A percentile compares a stretch with the other conserved stretches of the same genome.
These are phyloP conservation scores for Petrea volubilis DNA, from an alignment of 257 asterid genomes.

Conservation along the genomic window DNA sequence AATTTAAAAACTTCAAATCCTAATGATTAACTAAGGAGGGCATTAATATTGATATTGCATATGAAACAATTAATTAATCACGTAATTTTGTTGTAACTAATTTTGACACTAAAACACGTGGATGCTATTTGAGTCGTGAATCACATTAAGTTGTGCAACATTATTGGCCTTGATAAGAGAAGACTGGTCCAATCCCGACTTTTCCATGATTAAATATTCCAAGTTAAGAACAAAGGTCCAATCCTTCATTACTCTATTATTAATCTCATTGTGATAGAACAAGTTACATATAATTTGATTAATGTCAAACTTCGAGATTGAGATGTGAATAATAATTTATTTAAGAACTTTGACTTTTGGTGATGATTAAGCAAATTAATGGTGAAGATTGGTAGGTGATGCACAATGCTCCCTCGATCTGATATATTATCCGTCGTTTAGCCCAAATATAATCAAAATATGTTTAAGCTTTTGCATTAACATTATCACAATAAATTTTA, in stretches of 20 bases:
- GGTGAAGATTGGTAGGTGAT: background rate
- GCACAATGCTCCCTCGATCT: background rate
- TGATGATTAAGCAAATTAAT: background rate
- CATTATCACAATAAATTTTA: too few relatives aligned
- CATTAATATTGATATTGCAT: too few relatives aligned
- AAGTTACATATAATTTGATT: background rate
- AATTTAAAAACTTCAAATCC: background rate
- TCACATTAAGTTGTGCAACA: background rate
- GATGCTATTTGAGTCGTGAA: background rate
- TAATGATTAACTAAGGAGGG: background rate
- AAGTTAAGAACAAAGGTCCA: background rate
- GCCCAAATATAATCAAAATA: too few relatives aligned
- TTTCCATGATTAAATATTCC: background rate
- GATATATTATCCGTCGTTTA: too few relatives aligned
- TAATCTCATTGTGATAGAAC: background rate
- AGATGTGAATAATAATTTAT: background rate
- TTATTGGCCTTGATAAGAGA: background rate
- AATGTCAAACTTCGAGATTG: background rate
- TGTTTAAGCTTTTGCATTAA: too few relatives aligned
- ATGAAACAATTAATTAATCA: background rate
- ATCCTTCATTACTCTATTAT: background rate
- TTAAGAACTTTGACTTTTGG: conserved; percentile 17
- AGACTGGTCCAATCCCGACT: background rate
- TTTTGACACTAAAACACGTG: background rate
- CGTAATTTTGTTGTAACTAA: background rate